phyloP scores from a whole-genome alignment of 225 moss, liverwort and hornwort genomes.

The Ulota crispa region DNA sequence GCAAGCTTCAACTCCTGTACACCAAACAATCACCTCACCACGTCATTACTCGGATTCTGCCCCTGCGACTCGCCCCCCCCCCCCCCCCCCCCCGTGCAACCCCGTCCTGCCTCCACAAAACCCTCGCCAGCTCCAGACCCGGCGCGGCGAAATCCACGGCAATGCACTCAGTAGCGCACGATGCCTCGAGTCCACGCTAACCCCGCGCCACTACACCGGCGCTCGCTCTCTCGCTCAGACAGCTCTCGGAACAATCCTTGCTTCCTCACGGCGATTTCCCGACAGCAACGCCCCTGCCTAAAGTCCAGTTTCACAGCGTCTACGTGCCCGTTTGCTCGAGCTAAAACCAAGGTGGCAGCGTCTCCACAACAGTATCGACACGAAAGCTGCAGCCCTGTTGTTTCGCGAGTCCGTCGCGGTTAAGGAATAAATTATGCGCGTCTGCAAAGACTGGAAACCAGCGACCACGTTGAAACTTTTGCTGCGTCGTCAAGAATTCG shows the following conservation, averaged over 20 bases:
- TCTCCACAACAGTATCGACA: background rate
- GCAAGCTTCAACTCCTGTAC: constrained; percentile 27
- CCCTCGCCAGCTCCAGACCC: background rate
- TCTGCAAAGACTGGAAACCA: background rate
- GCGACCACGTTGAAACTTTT: background rate
- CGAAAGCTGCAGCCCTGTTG: background rate
- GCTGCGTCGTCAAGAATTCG: background rate
- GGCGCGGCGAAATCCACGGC: background rate
- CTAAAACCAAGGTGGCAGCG: background rate
- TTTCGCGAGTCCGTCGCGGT: background rate
- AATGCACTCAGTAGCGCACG: background rate
- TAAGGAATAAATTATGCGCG: background rate
- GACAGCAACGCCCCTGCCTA: background rate
- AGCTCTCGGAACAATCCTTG: background rate
- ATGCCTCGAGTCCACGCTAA: background rate
- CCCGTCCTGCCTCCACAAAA: background rate
- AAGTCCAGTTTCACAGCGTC: background rate
- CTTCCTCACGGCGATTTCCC: background rate
- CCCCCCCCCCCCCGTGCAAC: background rate
- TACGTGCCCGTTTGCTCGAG: background rate
- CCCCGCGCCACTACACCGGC: background rate
- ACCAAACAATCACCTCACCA: constrained; percentile 20
- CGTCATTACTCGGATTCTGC: constrained; percentile 1
- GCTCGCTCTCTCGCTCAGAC: background rate
- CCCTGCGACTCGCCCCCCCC: background rate